A percentile compares a stretch with the other conserved stretches of the same genome.
Conservation (phyloP, 805 yeast genomes). For the Nakazawaea holstii region DNA sequence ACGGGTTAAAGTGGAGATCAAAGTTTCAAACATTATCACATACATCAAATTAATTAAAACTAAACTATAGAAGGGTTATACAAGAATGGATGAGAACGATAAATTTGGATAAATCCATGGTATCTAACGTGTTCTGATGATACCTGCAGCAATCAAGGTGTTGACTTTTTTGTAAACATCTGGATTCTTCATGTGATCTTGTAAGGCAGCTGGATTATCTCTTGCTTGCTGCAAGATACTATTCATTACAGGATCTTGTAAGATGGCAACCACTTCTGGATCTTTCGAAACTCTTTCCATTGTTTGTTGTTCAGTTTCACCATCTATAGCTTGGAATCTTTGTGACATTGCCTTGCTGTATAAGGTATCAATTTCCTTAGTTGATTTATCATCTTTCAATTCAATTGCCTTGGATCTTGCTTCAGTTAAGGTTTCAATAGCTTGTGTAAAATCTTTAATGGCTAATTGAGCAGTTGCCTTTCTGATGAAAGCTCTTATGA, state of each 20-base stretch:
- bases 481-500: constrained; percentile 92
- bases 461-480: constrained; percentile 94
- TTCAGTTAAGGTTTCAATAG: constrained; percentile 71
- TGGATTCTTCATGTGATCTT: constrained; percentile 97
- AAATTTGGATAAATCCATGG: no score
- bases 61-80: no score
- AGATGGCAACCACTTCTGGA: constrained; percentile 87
- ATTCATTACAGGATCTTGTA: constrained; percentile 96
- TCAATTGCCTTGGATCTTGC: constrained; percentile 76
- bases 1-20: no score
- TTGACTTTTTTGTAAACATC: constrained; percentile 84
- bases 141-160: constrained; percentile 92
- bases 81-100: no score
- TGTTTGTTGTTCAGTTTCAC: constrained; percentile 93
- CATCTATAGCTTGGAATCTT: constrained; percentile 77
- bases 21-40: no score
- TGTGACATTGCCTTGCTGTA: constrained; percentile 70
- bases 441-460: constrained; percentile 77
- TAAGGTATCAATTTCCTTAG: constrained; percentile 77
- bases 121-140: constrained; percentile 83
- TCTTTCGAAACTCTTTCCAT: constrained; percentile 85
- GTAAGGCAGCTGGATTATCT: constrained; percentile 92
- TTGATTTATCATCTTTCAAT: constrained; percentile 51
- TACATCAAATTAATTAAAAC: no score
- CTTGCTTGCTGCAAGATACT: constrained; percentile 91